Evolutionary conservation across 495 filamentous ascomycete genomes (phyloP), one percentile per base, ranked within the genome.

Genomic region (Hypoxylon cercidicola): DNA sequence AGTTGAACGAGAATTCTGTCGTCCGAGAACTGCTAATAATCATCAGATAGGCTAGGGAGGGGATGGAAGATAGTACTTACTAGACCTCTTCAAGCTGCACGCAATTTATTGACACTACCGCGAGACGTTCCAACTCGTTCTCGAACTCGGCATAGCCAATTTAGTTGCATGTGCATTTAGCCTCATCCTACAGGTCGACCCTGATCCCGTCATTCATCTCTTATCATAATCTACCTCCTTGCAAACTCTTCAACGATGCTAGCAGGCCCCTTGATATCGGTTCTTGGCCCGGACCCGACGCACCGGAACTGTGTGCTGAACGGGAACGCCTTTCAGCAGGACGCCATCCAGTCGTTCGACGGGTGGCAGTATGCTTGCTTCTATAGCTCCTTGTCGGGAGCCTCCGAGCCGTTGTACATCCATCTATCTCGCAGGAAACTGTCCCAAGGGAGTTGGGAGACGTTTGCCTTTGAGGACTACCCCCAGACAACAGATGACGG

Each of bases 361-460:
- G 78, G 77, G 10, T 78, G 69, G 70, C 81, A 83, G 58, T 84
- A 83, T 54, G 76, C 73, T 34, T 73, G 70, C 20, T 83, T 78
- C 62, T 84, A 81, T 60, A 71, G 65, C 64, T 64, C 64, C 35
- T 61, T 74, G 0, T 49, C 64, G n/a, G 52, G 60, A 18, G 64
- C 52, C 28, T 1, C 48, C 18, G 74, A 81, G 59, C 73, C 75
- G 43, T 51, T 81, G 1, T 81, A 73, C 44, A 66, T 84, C 65
- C 78, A 78, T 18, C 57, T 83, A 0, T 77, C 77, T 11, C 75
- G 81, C 39, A 66, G 81, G 44, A 66, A 73, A 37, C 71, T 83
- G 7, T 73, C 73, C 1, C 47, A 47, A 0, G 66, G 74, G 0
- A 43, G 23, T 0, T 83, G 81, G 81, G 72, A 84, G 57, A 74